Conservation (phyloP, 1,139 yeast genomes). For the Zhuliangozyma blackwelliae region DNA sequence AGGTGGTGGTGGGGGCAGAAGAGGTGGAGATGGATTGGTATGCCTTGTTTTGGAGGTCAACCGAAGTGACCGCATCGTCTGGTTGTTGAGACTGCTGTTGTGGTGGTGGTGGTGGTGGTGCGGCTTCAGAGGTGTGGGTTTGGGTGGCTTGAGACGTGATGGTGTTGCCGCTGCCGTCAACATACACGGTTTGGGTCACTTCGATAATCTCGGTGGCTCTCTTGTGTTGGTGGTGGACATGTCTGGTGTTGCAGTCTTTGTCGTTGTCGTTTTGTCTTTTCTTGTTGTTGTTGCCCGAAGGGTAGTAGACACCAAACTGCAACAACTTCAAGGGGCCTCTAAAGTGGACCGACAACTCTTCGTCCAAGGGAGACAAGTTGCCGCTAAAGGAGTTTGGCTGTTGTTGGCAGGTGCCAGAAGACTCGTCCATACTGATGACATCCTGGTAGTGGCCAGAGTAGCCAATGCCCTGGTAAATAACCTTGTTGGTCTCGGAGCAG, state of each 20-base stretch:
- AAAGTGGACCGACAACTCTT: constrained; percentile 72
- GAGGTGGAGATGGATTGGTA: constrained; percentile 18
- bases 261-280: constrained; percentile 22
- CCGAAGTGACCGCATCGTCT: background rate
- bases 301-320: constrained; percentile 63
- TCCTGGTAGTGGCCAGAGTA: constrained; percentile 60
- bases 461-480: constrained; percentile 66
- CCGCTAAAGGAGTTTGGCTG: constrained; percentile 51
- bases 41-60: constrained; percentile 8
- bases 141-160: constrained; percentile 29
- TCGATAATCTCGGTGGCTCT: constrained; percentile 61
- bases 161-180: constrained; percentile 52
- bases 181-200: constrained; percentile 72
- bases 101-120: constrained; percentile 32
- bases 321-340: constrained; percentile 69
- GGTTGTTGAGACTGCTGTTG: background rate
- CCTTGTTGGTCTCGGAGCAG: constrained; percentile 66
- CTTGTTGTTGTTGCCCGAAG: constrained; percentile 32
- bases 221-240: constrained; percentile 61
- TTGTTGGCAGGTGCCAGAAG: constrained; percentile 51
- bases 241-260: constrained; percentile 39
- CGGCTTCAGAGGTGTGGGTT: constrained; percentile 19
- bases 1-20: constrained; percentile 22
- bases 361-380: constrained; percentile 61
- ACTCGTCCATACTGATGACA: constrained; percentile 50